Evolutionary conservation across 1,284 basidiomycete species (phyloP).

Genomic region (Neotropicomus parvogracilis): DNA sequence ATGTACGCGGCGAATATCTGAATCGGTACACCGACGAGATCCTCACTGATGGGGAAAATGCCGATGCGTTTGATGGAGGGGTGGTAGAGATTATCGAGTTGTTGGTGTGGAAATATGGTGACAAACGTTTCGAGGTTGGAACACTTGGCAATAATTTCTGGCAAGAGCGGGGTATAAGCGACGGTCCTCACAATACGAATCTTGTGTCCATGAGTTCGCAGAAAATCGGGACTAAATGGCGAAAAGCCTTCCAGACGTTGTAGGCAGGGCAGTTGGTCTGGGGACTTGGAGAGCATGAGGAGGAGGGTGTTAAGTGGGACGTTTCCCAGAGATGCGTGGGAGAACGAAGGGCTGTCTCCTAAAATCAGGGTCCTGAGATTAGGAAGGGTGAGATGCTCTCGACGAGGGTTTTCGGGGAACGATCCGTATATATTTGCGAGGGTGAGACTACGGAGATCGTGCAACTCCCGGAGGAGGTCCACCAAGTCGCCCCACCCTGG

Average conservation of each 20-base stretch:
- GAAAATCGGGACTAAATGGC: constrained; percentile 38
- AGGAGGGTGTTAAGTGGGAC: constrained; percentile 40
- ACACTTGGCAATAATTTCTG: constrained; percentile 35
- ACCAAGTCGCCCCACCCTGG: constrained; percentile 30
- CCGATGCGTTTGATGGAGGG: constrained; percentile 32
- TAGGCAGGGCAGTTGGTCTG: constrained; percentile 37
- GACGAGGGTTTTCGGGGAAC: constrained; percentile 15
- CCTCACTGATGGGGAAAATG: constrained; percentile 33
- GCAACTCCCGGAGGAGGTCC: constrained; percentile 20
- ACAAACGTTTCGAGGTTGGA: constrained; percentile 38
- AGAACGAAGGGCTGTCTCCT: constrained; percentile 39
- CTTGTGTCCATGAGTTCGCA: constrained; percentile 40
- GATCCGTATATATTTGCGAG: constrained; percentile 36
- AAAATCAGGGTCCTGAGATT: constrained; percentile 39
- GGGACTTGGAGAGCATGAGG: constrained; percentile 32
- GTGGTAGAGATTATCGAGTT: constrained; percentile 28
- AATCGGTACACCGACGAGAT: constrained; percentile 27
- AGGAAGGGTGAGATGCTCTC: constrained; percentile 32
- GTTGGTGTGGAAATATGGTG: constrained; percentile 37
- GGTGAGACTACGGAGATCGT: constrained; percentile 32
- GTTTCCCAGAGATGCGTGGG: constrained; percentile 34
- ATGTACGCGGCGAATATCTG: constrained; percentile 33
- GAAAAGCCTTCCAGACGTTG: constrained; percentile 41
- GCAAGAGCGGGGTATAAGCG: constrained; percentile 31
- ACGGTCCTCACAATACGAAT: constrained; percentile 38